phyloP scores from a whole-genome alignment of 148 eudicot species.

The Nepenthes mirabilis region DNA sequence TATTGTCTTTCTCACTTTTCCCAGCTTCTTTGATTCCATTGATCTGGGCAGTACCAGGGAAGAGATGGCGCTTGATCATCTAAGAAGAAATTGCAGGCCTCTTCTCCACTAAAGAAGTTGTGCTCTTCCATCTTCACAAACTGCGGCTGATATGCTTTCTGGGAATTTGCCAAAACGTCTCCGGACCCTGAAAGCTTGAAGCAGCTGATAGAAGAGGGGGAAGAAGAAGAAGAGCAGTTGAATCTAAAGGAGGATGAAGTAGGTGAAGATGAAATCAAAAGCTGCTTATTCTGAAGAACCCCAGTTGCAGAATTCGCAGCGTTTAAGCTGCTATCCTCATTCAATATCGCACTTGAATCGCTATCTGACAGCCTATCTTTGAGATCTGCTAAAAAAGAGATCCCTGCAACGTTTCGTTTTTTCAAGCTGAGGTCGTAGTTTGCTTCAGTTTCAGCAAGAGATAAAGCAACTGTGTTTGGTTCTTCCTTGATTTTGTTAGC shows the following conservation, averaged over 20 bases:
- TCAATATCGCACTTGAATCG: slow-evolving; percentile 71
- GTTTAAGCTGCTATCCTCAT: slow-evolving; percentile 55
- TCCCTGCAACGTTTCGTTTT: not conserved
- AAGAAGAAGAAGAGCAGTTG: slow-evolving; percentile 7
- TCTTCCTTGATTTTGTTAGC: slow-evolving; percentile 10
- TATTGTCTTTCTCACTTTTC: no score
- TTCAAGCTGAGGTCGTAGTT: slow-evolving; percentile 3
- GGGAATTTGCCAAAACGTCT: slow-evolving; percentile 12
- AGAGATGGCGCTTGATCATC: slow-evolving; percentile 64
- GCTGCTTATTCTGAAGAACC: slow-evolving; percentile 14
- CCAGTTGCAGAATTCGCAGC: slow-evolving; percentile 24
- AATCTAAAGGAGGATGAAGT: slow-evolving; percentile 8
- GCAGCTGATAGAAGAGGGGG: slow-evolving; percentile 9
- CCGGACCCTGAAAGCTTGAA: slow-evolving; percentile 26
- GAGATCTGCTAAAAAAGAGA: slow-evolving; percentile 14
- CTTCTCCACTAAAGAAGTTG: slow-evolving; percentile 65
- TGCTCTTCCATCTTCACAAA: slow-evolving; percentile 78
- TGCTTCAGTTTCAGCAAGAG: slow-evolving; percentile 19
- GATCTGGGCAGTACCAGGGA: slow-evolving; percentile 43
- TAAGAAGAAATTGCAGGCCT: slow-evolving; percentile 60
- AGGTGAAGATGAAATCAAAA: slow-evolving; percentile 16
- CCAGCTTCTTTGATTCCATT: slow-evolving; percentile 19
- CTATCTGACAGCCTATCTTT: slow-evolving; percentile 73
- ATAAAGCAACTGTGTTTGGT: slow-evolving; percentile 6
- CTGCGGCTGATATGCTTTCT: slow-evolving; percentile 46